Percentiles rank a stretch among this genome's conserved stretches.
Conservation (phyloP, 805 yeast species). For the Ogataea nakhonphanomensis region DNA sequence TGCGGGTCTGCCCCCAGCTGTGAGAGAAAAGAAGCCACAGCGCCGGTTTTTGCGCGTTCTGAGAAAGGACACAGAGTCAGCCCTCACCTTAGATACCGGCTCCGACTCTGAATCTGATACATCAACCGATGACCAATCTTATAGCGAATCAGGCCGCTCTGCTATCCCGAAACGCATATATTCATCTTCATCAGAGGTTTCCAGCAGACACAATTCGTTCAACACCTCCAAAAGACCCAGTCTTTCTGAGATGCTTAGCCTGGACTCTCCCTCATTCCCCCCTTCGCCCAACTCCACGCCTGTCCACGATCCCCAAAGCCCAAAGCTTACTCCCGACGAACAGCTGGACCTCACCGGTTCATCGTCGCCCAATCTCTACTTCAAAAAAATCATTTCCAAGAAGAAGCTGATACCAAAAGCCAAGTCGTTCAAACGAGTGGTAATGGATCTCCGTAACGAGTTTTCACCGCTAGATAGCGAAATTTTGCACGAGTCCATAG, state of each 20-base stretch:
- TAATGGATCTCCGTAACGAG: slow-evolving; percentile 34
- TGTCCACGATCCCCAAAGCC: slow-evolving; percentile 2
- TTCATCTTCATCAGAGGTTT: slow-evolving; percentile 17
- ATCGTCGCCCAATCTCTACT: slow-evolving; percentile 23
- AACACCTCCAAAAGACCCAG: slow-evolving; percentile 15
- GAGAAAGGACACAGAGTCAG: not conserved
- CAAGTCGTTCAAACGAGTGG: slow-evolving; percentile 34
- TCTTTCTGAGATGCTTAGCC: slow-evolving; percentile 11
- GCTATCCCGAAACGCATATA: slow-evolving; percentile 3
- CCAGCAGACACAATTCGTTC: slow-evolving; percentile 20
- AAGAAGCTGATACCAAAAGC: slow-evolving; percentile 32
- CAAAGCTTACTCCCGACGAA: slow-evolving; percentile 3
- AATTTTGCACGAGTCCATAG: slow-evolving; percentile 33
- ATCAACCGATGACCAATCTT: slow-evolving; percentile 13
- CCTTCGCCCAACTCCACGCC: slow-evolving; percentile 13
- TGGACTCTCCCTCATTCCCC: slow-evolving; percentile 14
- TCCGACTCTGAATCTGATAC: slow-evolving; percentile 5
- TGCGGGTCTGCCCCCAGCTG: no score
- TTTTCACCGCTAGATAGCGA: slow-evolving; percentile 34
- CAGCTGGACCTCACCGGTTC: slow-evolving; percentile 2
- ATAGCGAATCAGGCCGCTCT: not conserved
- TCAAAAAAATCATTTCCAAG: slow-evolving; percentile 30
- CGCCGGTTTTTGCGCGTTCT: not conserved
- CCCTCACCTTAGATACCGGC: not conserved
- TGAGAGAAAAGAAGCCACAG: not conserved